phyloP scores from a whole-genome alignment of 2,329 filamentous ascomycete genomes.

The Alternaria sp. region DNA sequence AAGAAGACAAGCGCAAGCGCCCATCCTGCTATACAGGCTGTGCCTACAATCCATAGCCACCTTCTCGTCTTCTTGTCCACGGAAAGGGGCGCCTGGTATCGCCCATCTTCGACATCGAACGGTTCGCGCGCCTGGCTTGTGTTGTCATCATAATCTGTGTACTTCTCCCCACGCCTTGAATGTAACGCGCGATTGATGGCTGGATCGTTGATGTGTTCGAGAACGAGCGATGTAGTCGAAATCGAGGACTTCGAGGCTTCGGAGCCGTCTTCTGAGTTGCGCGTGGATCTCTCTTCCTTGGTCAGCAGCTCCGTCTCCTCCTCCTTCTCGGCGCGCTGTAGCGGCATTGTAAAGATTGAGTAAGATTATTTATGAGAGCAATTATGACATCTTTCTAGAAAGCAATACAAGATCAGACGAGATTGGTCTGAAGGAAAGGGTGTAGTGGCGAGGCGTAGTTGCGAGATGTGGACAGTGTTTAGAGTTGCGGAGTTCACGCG shows the following conservation, averaged over 20 bases:
- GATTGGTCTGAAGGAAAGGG: neutral
- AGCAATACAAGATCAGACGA: conserved; percentile 1
- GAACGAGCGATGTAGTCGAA: conserved; percentile 84
- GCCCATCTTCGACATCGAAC: conserved; percentile 62
- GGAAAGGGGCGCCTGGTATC: conserved; percentile 56
- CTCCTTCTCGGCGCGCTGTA: conserved; percentile 47
- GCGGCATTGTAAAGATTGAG: conserved; percentile 42
- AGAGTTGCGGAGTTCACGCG: conserved; percentile 39
- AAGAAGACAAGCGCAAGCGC: conserved; percentile 72
- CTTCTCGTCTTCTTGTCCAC: conserved; percentile 73
- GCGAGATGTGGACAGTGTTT: conserved; percentile 19
- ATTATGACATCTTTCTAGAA: conserved; percentile 29
- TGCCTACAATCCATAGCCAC: conserved; percentile 67
- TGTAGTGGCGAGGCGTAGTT: conserved; percentile 15
- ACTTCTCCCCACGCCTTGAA: conserved; percentile 46
- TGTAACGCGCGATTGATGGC: conserved; percentile 47
- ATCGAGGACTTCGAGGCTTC: conserved; percentile 73
- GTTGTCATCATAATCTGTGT: conserved; percentile 51
- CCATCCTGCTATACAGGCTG: conserved; percentile 73
- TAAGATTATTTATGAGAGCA: neutral
- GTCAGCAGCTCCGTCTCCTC: conserved; percentile 59
- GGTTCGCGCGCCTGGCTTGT: conserved; percentile 58
- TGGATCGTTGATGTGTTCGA: conserved; percentile 75
- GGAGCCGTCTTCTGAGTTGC: conserved; percentile 48
- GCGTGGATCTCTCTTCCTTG: conserved; percentile 41